Evolutionary conservation across 768 basidiomycete genomes (phyloP).

Genomic region (Crepidotus variabilis): DNA sequence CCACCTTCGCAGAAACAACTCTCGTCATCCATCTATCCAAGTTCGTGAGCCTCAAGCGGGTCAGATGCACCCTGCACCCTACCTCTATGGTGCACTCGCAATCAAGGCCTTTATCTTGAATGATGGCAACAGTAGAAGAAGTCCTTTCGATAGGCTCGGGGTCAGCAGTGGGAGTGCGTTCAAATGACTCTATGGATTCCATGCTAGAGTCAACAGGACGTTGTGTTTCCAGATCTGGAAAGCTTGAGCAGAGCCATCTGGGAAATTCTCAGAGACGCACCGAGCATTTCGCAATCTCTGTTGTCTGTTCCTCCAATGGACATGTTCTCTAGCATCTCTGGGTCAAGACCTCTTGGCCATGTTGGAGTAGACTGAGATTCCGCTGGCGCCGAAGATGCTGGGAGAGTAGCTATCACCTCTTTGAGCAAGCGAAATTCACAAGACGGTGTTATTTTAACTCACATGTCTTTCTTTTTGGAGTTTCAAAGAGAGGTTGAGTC

Average conservation of each 20-base stretch:
- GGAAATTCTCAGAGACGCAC: slow-evolving; percentile 19
- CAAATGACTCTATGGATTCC: slow-evolving; percentile 28
- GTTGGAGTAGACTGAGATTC: slow-evolving; percentile 12
- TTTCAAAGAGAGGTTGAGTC: slow-evolving; percentile 40
- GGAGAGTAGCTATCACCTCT: neutral
- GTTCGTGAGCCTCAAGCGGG: neutral
- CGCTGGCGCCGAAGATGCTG: slow-evolving; percentile 25
- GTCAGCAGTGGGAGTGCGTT: slow-evolving; percentile 29
- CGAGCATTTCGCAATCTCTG: slow-evolving; percentile 46
- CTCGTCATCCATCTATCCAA: slow-evolving; percentile 51
- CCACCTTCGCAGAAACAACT: slow-evolving; percentile 63
- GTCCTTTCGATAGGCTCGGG: neutral
- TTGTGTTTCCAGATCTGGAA: slow-evolving; percentile 41
- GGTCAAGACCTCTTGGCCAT: slow-evolving; percentile 7
- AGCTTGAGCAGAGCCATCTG: neutral
- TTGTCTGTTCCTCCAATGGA: slow-evolving; percentile 13
- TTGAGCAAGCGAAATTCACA: neutral
- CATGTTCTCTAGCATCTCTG: slow-evolving; percentile 30
- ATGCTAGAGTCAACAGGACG: slow-evolving; percentile 6
- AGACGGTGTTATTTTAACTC: no score
- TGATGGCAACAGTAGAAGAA: neutral
- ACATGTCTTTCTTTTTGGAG: slow-evolving; percentile 10
- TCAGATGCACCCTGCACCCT: slow-evolving; percentile 11
- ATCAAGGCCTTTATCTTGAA: slow-evolving; percentile 33
- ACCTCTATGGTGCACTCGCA: slow-evolving; percentile 72